Percentiles rank a stretch among this genome's conserved stretches.
Conservation (phyloP, 2,329 filamentous ascomycete genomes). For the Myriangium duriaei region DNA sequence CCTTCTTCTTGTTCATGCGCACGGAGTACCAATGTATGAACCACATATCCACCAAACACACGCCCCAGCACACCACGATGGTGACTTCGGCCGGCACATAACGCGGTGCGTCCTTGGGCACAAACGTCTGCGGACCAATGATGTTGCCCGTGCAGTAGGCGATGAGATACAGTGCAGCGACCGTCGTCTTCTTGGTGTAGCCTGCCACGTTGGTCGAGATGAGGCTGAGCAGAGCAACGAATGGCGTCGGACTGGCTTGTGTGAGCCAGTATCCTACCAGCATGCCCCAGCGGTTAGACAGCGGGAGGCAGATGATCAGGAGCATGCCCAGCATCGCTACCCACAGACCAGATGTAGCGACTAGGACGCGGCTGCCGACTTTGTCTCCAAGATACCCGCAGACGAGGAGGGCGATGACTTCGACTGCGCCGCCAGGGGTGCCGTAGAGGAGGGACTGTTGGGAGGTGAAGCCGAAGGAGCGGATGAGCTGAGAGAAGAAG, state of each 20-base stretch:
- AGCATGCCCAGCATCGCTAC: conserved; percentile 47
- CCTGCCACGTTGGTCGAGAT: conserved; percentile 50
- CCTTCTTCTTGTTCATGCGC: conserved; percentile 47
- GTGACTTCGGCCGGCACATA: conserved; percentile 54
- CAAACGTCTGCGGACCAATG: conserved; percentile 47
- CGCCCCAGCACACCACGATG: conserved; percentile 43
- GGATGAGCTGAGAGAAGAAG: conserved; percentile 51
- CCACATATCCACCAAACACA: conserved; percentile 41
- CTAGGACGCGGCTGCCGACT: conserved; percentile 44
- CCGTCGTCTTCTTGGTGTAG: conserved; percentile 48
- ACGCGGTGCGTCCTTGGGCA: conserved; percentile 41
- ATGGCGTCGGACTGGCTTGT: conserved; percentile 46
- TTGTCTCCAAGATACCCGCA: conserved; percentile 46
- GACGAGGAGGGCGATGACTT: conserved; percentile 45
- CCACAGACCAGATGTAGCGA: conserved; percentile 40
- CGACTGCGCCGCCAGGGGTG: conserved; percentile 52
- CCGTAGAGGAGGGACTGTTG: conserved; percentile 53
- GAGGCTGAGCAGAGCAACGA: conserved; percentile 51
- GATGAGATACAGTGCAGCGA: conserved; percentile 42
- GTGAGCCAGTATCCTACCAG: conserved; percentile 57
- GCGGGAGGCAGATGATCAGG: conserved; percentile 50
- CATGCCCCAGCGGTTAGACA: conserved; percentile 44
- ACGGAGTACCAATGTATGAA: conserved; percentile 54
- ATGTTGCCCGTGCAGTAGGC: conserved; percentile 42
- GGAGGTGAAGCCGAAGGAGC: conserved; percentile 51